A percentile compares a stretch with the other conserved stretches of the same genome.
These are phyloP conservation scores for Neurospora intermedia DNA, from an alignment of 495 filamentous ascomycete genomes.

Conservation along the genomic window DNA sequence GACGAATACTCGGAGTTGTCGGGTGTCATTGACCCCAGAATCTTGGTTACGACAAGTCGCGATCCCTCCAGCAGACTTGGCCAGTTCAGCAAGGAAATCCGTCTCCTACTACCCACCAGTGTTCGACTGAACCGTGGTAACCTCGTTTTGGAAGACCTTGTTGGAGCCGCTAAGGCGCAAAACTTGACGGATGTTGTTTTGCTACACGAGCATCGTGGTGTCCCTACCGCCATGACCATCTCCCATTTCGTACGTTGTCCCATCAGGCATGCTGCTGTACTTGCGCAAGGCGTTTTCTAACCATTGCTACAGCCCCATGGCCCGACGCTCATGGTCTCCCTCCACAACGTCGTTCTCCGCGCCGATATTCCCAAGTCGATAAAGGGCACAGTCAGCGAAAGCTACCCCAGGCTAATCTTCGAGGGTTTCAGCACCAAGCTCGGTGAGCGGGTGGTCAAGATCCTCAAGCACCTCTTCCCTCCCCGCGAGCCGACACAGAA, in stretches of 20 bases:
- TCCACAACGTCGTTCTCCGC: slow-evolving; percentile 91
- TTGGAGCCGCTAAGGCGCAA: slow-evolving; percentile 65
- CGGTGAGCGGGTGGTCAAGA: slow-evolving; percentile 77
- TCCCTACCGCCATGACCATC: slow-evolving; percentile 81
- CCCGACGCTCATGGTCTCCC: slow-evolving; percentile 78
- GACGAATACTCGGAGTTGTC: slow-evolving; percentile 52
- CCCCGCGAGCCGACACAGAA: slow-evolving; percentile 62
- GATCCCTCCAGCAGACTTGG: slow-evolving; percentile 75
- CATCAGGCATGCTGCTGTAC: neutral
- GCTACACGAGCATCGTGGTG: slow-evolving; percentile 88
- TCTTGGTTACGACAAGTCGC: slow-evolving; percentile 86
- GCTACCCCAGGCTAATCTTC: slow-evolving; percentile 90
- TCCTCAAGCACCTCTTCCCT: slow-evolving; percentile 90
- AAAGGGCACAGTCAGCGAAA: slow-evolving; percentile 84
- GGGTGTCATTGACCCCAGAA: slow-evolving; percentile 21
- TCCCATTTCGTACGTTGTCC: slow-evolving; percentile 52
- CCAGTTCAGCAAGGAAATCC: slow-evolving; percentile 92
- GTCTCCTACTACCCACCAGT: slow-evolving; percentile 78
- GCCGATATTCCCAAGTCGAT: slow-evolving; percentile 85
- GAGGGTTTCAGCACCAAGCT: slow-evolving; percentile 81
- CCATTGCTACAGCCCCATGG: slow-evolving; percentile 65
- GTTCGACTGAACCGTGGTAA: slow-evolving; percentile 91
- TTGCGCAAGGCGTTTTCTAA: neutral
- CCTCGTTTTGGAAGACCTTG: slow-evolving; percentile 73
- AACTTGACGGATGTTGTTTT: slow-evolving; percentile 77